Evolutionary conservation across 2,329 filamentous ascomycete genomes (phyloP).

Genomic region (Furcasterigmium furcatum): DNA sequence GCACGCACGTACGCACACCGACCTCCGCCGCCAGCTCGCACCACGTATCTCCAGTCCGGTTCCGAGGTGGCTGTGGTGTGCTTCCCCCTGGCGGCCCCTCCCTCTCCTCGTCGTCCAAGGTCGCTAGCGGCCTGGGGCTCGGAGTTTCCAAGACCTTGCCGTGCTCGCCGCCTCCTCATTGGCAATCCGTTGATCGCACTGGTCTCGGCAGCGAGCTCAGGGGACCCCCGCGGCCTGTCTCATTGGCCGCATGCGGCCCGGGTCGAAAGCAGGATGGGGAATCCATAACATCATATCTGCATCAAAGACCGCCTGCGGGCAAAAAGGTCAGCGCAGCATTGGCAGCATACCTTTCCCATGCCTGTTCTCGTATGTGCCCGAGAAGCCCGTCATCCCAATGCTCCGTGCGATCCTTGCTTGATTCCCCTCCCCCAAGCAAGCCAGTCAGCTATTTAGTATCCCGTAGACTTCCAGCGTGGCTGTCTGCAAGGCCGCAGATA

Average conservation of each 20-base stretch:
- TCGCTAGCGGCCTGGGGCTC: conserved; percentile 1
- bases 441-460: background rate
- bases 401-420: background rate
- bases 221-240: conserved; percentile 1
- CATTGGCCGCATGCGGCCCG: conserved; percentile 3
- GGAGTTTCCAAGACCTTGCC: background rate
- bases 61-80: background rate
- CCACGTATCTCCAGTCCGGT: background rate
- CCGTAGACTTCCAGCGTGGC: background rate
- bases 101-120: background rate
- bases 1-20: too few species aligned
- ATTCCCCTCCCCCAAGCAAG: background rate
- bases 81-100: background rate
- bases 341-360: conserved; percentile 3
- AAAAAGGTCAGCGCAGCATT: too few species aligned
- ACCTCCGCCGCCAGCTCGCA: background rate
- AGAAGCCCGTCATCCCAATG: background rate
- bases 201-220: conserved; percentile 3
- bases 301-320: too few species aligned
- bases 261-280: conserved; percentile 3
- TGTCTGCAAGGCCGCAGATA: background rate
- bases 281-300: conserved; percentile 5
- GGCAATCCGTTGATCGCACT: conserved; percentile 1
- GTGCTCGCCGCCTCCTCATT: background rate
- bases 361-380: background rate